Evolutionary conservation across 768 basidiomycete genomes (phyloP), one percentile per base, ranked within the genome.

Genomic region (Xerocomus potaroensis): DNA sequence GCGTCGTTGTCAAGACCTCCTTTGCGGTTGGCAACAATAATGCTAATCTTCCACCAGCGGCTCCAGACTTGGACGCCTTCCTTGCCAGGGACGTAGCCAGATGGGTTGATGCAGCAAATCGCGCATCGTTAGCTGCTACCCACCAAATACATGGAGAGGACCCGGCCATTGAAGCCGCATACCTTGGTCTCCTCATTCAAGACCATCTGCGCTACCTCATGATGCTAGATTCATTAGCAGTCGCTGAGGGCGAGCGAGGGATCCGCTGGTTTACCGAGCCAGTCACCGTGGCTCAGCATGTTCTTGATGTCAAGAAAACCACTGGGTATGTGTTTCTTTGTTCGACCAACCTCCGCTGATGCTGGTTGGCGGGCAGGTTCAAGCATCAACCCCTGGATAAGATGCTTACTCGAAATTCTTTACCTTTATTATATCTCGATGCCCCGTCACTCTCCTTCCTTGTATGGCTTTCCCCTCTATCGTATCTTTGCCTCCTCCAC

Each of bases 381-480:
- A 64, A 76, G 26, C 61, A 62, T 18, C 58, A 68, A 19, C 48
- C 89, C 23, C 72, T 92, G 21, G 89, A 92, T 62, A 79, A 88
- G 18, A 79, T 80, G 61, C 72, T 91, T 33, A 47, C 51, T 33
- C 63, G 51, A 38, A 45, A 86, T 61, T 71, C 78, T 0, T 69
- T 91, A 27, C 85, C 87, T 7, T 65, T 91, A n/a, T 80, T 84
- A 4, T 91, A 85, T 59, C 74, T 90, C 3, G 68, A 69, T 12
- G 73, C 76, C 1, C 84, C 87, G 6, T 82, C 80, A 1, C 66
- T 89, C 41, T 84, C 84, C 8, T 89, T 91, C 61, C 70, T 91
- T 8, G 73, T 80, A 23, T 76, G 87, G 60, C 53, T 86, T 30
- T 86, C 90, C 0, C 84, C 89, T 0, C 64, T 72, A 2, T 74